Evolutionary conservation across 805 yeast species (phyloP), one percentile per base, ranked within the genome.

Genomic region (Metschnikowia kunwiensis): DNA sequence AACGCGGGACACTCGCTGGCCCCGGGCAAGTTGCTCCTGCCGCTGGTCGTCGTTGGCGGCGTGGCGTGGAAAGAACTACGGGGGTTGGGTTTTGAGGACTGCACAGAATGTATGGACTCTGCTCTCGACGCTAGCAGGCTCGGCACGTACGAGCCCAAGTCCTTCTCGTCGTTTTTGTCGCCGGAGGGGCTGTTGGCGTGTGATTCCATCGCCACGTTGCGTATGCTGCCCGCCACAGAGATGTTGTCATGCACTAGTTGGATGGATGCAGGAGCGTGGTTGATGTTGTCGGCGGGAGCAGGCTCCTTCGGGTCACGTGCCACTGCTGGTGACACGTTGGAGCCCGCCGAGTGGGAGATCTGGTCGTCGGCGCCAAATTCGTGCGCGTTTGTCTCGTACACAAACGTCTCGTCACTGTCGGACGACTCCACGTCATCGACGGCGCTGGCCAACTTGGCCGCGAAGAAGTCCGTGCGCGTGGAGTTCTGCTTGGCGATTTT

Each of bases 351-450:
- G 12, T 37, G 32, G 27, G 24, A 32, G n/a, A n/a, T n/a, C n/a
- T n/a, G n/a, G n/a, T n/a, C n/a, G 4, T 34, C 40, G 25, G 13
- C 30, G 7, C 33, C 62, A 23, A 38, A 51, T 28, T 57, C 61
- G 41, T 55, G 57, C 19, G 49, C 45, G 28, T 47, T 48, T 31
- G 68, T 77, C 52, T 89, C 97, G 58, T 91, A 91, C n/a, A 91
- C 96, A 70, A 93, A 91, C 1, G 95, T 87, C 58, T 93, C 98
- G 49, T 89, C 96, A 17, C 88, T 79, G 57, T 89, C 97, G 22
- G 89, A 81, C 26, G 84, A 78, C 43, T 84, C 86, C 28, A 78
- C 89, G 50, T 87, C 96, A 45, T 84, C 95, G 4, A 91, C 94
- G 1, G 97, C 97, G 38, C 87, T 82, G 7, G 96, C 97, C 43